Evolutionary conservation across 805 yeast species (phyloP), one percentile per base, ranked within the genome.

Genomic region (Lachancea nothofagi): DNA sequence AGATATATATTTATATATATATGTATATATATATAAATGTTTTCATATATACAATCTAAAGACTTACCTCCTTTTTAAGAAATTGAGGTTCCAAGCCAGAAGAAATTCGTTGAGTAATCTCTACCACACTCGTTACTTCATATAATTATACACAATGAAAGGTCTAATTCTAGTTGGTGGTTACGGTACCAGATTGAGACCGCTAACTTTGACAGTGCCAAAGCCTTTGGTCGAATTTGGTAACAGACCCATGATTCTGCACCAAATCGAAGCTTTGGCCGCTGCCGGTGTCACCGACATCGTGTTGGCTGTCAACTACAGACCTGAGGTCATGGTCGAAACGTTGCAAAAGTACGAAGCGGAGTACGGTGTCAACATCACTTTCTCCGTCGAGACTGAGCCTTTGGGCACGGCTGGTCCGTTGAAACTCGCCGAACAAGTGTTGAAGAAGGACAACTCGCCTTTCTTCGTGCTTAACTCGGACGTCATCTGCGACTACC

Each of bases 351-450:
- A 89, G 70, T 93, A 90, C 77, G 97, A 93, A 73, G 72, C 81
- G 62, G 87, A 81, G 67, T 93, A 86, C 69, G 97, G 96, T 66
- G 95, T 93, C 51, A 72, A 74, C 56, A 93, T 93, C 70, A 88
- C 97, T 42, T 93, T 94, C 72, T 87, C 96, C 45, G 97, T 93
- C 53, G 99, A 93, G 75, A 93, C 90, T 64, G 99, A 93, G 75
- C 99, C 99, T 45, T 78, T 93, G 64, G 99, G 97, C 53, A 93
- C 99, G 53, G 98, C 97, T 54, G 99, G 99, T 66, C 99, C 99
- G 51, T 77, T 93, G 65, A 90, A 88, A 70, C 83, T 93, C 59
- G 98, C 99, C 54, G 97, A 89, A 74, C 75, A 83, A 51, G 80
- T 93, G 45, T 77, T 93, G 66, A 84, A 78, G 70, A 93, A 93